Evolutionary conservation across 2,329 filamentous ascomycete species (phyloP).

Genomic region (Tolypocladium album): DNA sequence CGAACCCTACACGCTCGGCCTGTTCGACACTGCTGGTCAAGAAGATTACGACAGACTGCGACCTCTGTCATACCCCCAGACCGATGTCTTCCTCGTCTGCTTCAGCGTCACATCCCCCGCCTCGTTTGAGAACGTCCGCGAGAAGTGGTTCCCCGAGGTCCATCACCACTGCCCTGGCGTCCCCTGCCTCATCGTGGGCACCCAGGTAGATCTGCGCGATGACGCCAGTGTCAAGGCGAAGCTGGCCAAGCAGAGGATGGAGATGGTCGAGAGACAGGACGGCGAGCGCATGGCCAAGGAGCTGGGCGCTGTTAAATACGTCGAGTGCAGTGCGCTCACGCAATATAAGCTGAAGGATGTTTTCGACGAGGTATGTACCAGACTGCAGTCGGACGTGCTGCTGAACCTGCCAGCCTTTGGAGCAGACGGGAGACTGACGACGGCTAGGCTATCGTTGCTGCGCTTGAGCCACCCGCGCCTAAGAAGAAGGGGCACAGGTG

Average conservation of each 20-base stretch:
- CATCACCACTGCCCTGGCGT: constrained; percentile 98
- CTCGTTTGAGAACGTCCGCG: constrained; percentile 97
- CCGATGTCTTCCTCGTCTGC: constrained; percentile 97
- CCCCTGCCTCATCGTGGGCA: constrained; percentile 94
- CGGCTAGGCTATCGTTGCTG: constrained; percentile 80
- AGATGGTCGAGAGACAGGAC: constrained; percentile 81
- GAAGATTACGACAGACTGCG: constrained; percentile 98
- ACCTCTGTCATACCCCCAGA: constrained; percentile 94
- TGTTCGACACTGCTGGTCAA: constrained; percentile 98
- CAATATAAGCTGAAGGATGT: constrained; percentile 99
- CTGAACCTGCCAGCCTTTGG: neutral
- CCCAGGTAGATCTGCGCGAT: constrained; percentile 91
- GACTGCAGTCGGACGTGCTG: neutral
- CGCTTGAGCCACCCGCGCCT: constrained; percentile 74
- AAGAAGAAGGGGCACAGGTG: constrained; percentile 70
- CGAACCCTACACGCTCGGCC: constrained; percentile 91
- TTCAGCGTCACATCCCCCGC: constrained; percentile 96
- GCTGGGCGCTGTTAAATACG: constrained; percentile 95
- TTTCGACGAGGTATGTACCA: constrained; percentile 77
- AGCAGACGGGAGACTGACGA: constrained; percentile 6
- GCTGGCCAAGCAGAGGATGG: constrained; percentile 91
- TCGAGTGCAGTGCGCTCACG: constrained; percentile 94
- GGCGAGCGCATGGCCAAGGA: constrained; percentile 96
- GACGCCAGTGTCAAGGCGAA: constrained; percentile 83
- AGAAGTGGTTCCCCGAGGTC: constrained; percentile 98